Percentiles rank a stretch among this genome's conserved stretches.
These are phyloP conservation scores for Westerdykella ornata DNA, from an alignment of 2,329 filamentous ascomycete species.

Conservation along the genomic window DNA sequence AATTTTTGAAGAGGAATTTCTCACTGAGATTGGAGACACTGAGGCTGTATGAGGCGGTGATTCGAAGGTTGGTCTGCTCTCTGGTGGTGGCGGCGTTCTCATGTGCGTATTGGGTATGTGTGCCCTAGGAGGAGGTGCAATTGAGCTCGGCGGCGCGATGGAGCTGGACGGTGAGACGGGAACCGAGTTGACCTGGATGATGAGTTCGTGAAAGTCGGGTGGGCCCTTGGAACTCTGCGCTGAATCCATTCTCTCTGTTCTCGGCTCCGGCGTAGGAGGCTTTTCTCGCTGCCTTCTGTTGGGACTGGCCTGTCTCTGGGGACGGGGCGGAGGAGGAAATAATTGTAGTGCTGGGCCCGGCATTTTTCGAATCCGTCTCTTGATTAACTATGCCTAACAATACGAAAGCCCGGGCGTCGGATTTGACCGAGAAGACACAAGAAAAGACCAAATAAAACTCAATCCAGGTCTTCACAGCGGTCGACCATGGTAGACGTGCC, in stretches of 20 bases:
- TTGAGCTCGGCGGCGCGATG: constrained; percentile 15
- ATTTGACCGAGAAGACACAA: constrained; percentile 2
- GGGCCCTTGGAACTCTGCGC: constrained; percentile 25
- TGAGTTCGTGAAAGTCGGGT: constrained; percentile 35
- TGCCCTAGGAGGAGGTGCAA: constrained; percentile 22
- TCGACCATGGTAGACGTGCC: constrained; percentile 15
- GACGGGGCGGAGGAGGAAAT: constrained; percentile 35
- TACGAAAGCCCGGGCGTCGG: constrained; percentile 11
- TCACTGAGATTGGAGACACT: constrained; percentile 16
- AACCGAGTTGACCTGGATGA: constrained; percentile 37
- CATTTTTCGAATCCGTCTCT: constrained; percentile 27
- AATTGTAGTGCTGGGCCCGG: constrained; percentile 33
- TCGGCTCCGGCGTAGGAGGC: constrained; percentile 25
- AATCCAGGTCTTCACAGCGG: constrained; percentile 9
- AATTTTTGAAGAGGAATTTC: constrained; percentile 14
- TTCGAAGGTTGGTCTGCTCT: constrained; percentile 17
- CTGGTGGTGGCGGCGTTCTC: constrained; percentile 18
- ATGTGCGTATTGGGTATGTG: constrained; percentile 20
- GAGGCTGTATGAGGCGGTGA: constrained; percentile 18
- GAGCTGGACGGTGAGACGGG: constrained; percentile 28
- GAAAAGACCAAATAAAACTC: constrained; percentile 2
- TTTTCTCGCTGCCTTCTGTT: constrained; percentile 24
- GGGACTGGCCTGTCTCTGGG: constrained; percentile 30
- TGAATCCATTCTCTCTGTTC: constrained; percentile 25
- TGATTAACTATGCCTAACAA: constrained; percentile 13